Base-by-base conservation (phyloP, 768 basidiomycete species). In the Podaxis sp. region DNA sequence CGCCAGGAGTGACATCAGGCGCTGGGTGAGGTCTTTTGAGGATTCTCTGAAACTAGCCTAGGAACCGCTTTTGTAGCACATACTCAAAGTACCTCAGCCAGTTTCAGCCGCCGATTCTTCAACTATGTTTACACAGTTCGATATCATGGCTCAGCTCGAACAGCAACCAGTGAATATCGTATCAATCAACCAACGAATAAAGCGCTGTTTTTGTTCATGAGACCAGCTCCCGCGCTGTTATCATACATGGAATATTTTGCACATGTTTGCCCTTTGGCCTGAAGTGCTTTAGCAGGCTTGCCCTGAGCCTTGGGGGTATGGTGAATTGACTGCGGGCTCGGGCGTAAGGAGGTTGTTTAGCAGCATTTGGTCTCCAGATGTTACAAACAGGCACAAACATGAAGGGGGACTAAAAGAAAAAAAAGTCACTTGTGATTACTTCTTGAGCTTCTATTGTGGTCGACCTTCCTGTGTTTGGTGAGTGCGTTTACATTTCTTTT, bases 381-480 rank as follows among this genome's bases (percentile, higher is more conserved):
- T 40, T 38, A 36, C 5, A 37, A 56, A 38, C 20, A 38, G 7
- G 11, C 20, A 22, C 54, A 56, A 55, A 55, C 4, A 56, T 26
- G 17, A 38, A 24, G 13, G 10, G 12, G 2, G 20, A 20, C 54
- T 13, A 41, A 56, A 40, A 56, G 10, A 3, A 30, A 30, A 38
- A 38, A 24, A 38, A 22, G 1, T 11, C 2, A 11, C 5, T n/a
- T n/a, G 2, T 40, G 13, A n/a, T 22, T 3, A 4, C n/a, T 24
- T 30, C 36, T 15, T 11, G 20, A 48, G 10, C 46, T 13, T 24
- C 49, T 24, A 22, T 50, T 22, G 22, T 8, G 7, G 8, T 41
- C 26, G 26, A 20, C 41, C 28, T 54, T 17, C 5, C 26, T 13
- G 17, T n/a, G 11, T 36, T 62, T 37, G 63, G 76, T 77, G 65